Evolutionary conservation across 73 alveolate genomes (phyloP), one percentile per base, ranked within the genome.

Genomic region (Paramecium sonneborni): DNA sequence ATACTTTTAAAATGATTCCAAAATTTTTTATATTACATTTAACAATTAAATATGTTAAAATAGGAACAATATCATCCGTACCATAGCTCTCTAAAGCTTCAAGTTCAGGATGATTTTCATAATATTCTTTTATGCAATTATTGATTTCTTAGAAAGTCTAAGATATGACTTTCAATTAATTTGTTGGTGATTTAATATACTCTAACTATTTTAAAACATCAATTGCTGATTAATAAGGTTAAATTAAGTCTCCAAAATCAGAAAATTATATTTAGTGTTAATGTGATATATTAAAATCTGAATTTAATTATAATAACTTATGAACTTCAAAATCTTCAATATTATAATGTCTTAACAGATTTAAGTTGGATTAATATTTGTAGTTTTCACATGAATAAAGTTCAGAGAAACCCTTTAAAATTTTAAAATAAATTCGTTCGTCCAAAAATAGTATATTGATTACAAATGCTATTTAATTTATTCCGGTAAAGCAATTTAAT

Each of bases 21-120:
- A 62, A 62, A 62, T 62, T 62, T 62, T 62, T 2, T 62, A 62
- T 62, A 3, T 62, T n/a, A 12, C 26, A 12, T 12, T 62, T 62
- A 9, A 32, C 84, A 62, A 62, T 62, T 32, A 62, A 15, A 62
- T 62, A 62, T 62, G 84, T 62, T 10, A 62, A 62, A 4, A 62
- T 62, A 26, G 84, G 84, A 62, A 62, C 84, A 62, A 62, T 5
- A 12, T 62, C 84, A 62, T 62, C 84, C 0, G 84, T 62, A 14
- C 84, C 84, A 24, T 62, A 62, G 14, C 84, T 62, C 44, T 62
- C 24, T 12, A 62, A 9, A 62, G 84, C 44, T 30, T 26, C 48
- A 26, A 32, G 48, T 30, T 62, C 21, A 62, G 84, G 46, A 62
- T 62, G 84, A 9, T 62, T 62, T 26, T 26, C 39, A 62, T 30